phyloP scores from a whole-genome alignment of 768 basidiomycete species.

The Strobilomyces echinocephalus region DNA sequence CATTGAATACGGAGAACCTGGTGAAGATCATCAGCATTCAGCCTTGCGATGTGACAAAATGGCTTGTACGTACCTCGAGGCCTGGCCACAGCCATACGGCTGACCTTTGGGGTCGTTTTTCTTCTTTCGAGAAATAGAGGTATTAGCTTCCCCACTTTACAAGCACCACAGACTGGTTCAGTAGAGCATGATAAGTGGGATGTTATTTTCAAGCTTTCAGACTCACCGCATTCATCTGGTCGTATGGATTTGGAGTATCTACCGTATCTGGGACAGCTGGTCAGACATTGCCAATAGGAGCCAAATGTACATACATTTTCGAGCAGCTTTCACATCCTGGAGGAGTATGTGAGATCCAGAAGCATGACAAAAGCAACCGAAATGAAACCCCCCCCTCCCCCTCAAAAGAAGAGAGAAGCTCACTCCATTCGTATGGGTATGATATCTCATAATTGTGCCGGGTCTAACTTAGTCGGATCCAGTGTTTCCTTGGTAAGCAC shows the following conservation, averaged over 20 bases:
- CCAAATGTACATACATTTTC: constrained; percentile 45
- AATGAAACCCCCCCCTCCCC: too few species aligned
- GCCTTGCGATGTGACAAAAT: background rate
- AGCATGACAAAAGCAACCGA: background rate
- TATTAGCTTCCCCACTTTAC: constrained; percentile 53
- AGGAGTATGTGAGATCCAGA: constrained; percentile 3
- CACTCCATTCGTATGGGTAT: constrained; percentile 72
- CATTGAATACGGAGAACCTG: constrained; percentile 15
- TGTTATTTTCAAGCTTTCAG: background rate
- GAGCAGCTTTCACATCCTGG: constrained; percentile 61
- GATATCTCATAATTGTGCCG: constrained; percentile 72
- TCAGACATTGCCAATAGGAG: constrained; percentile 3
- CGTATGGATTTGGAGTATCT: constrained; percentile 70
- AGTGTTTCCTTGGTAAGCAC: constrained; percentile 1
- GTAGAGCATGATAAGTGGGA: background rate
- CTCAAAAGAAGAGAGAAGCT: constrained; percentile 17
- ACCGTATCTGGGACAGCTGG: constrained; percentile 49
- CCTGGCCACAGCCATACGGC: constrained; percentile 42
- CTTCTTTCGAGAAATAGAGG: constrained; percentile 49
- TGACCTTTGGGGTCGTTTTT: constrained; percentile 33
- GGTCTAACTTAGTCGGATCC: constrained; percentile 39
- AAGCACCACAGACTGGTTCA: constrained; percentile 58
- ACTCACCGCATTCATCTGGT: constrained; percentile 59
- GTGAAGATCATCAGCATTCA: background rate
- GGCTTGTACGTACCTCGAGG: constrained; percentile 38